A percentile compares a stretch with the other conserved stretches of the same genome.
phyloP scores from a whole-genome alignment of 2,329 filamentous ascomycete genomes.

The Incumbomyces lentus region DNA sequence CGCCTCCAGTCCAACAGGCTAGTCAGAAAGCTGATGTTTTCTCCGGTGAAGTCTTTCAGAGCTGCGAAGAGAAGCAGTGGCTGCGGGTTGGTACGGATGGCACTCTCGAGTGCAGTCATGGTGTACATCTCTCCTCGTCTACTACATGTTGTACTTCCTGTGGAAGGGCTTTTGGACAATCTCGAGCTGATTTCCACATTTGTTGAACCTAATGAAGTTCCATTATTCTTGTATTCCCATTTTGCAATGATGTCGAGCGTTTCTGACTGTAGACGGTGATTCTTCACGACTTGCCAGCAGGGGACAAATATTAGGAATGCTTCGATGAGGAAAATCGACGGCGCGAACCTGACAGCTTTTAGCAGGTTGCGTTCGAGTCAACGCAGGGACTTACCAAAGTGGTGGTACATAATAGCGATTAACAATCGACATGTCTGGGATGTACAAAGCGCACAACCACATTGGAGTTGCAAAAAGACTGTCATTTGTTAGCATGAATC shows the following conservation, averaged over 20 bases:
- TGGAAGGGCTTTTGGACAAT: conserved; percentile 28
- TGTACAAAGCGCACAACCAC: conserved; percentile 50
- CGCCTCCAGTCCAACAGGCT: conserved; percentile 48
- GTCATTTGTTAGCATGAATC: neutral
- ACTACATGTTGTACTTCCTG: conserved; percentile 27
- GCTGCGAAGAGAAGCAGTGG: conserved; percentile 56
- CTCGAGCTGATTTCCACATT: conserved; percentile 25
- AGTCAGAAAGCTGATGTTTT: conserved; percentile 59
- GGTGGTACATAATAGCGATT: conserved; percentile 50
- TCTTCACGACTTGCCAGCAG: conserved; percentile 44
- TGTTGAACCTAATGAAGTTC: conserved; percentile 23
- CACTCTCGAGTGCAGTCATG: conserved; percentile 53
- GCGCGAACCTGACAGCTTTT: conserved; percentile 33
- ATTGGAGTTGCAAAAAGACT: conserved; percentile 56
- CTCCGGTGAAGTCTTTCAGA: conserved; percentile 56
- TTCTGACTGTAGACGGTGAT: conserved; percentile 26
- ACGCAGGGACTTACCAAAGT: conserved; percentile 41
- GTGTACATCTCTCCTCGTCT: conserved; percentile 42
- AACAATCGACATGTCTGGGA: conserved; percentile 35
- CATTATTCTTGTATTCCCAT: conserved; percentile 29
- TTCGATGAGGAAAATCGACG: conserved; percentile 54
- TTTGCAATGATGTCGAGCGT: conserved; percentile 29
- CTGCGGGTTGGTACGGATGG: conserved; percentile 46
- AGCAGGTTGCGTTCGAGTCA: conserved; percentile 6
- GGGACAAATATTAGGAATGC: conserved; percentile 55